These are phyloP conservation scores for Akebia trifoliata DNA, from an alignment of 164 flowering plant species.

Conservation along the genomic window DNA sequence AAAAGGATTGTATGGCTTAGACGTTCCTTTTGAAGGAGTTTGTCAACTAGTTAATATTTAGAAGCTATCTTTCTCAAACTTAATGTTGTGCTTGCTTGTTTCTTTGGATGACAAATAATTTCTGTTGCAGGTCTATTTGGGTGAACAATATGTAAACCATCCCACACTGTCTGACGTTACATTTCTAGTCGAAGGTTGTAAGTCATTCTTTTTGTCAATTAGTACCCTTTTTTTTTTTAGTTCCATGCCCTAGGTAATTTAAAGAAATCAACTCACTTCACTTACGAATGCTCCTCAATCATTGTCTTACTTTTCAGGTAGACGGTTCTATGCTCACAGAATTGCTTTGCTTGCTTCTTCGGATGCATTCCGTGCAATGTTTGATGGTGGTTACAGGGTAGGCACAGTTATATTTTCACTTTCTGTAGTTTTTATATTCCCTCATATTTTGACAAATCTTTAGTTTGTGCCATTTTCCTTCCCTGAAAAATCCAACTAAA, in stretches of 20 bases:
- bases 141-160: constrained; percentile 87
- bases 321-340: constrained; percentile 87
- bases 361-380: constrained; percentile 99
- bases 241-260: background rate
- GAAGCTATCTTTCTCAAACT: too few species aligned
- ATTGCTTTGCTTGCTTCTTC: constrained; percentile 96
- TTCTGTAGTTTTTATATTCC: background rate
- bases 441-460: too few species aligned
- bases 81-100: too few species aligned
- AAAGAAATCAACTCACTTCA: background rate
- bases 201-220: background rate
- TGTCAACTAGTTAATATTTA: too few species aligned
- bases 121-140: constrained; percentile 82
- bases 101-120: constrained; percentile 7
- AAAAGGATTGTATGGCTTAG: too few species aligned
- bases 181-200: constrained; percentile 86
- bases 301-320: constrained; percentile 36
- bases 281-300: background rate
- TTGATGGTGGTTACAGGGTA: constrained; percentile 99
- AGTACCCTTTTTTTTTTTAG: background rate
- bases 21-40: too few species aligned
- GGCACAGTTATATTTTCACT: constrained; percentile 14
- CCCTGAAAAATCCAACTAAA: background rate
- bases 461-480: background rate
- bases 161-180: constrained; percentile 86